Base-by-base conservation (phyloP, 2,329 filamentous ascomycete genomes). In the Apiospora sp. region DNA sequence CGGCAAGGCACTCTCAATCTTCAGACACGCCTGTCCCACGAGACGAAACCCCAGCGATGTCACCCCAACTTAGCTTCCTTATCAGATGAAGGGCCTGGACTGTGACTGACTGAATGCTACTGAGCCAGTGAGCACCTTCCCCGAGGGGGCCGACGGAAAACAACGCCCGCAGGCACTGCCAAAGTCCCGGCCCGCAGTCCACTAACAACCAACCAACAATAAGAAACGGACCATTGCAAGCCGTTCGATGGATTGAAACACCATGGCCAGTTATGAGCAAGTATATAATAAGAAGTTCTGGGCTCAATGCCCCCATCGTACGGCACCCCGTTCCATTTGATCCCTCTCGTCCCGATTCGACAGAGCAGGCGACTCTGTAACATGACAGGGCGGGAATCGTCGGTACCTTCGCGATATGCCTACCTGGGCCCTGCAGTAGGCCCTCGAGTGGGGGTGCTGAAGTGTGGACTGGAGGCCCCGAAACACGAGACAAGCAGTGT, bases 401-500 rank as follows among this genome's bases (percentile, higher is more conserved):
- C 24, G 54, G 54, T 58, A 58, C 54, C 13, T 58, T 22, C 27
- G 27, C 8, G 13, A 2, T 7, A 10, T 54, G 14, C 49, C n/a
- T 54, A 4, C 12, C 4, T 10, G 6, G 5, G 1, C 1, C 27
- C 2, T 58, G 16, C 27, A 30, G 27, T 30, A 16, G 22, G 54
- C 37, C 37, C 37, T 34, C 16, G 54, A 30, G 30, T 37, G 34
- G 37, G 37, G 37, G 37, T 8, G 37, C 1, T 41, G 37, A 41
- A 10, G 8, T 41, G 37, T 30, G 27, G 27, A 30, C 54, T 61
- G 34, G 34, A 41, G 58, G 58, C 58, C 58, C 19, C 58, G 58
- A 64, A 64, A 64, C 58, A 64, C 58, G 58, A 64, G 58, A 64
- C 58, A 41, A 13, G 58, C 34, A 64, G 58, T 41, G 58, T 64